Evolutionary conservation across 768 basidiomycete species (phyloP).

Genomic region (Termitomyces bulborhizus): DNA sequence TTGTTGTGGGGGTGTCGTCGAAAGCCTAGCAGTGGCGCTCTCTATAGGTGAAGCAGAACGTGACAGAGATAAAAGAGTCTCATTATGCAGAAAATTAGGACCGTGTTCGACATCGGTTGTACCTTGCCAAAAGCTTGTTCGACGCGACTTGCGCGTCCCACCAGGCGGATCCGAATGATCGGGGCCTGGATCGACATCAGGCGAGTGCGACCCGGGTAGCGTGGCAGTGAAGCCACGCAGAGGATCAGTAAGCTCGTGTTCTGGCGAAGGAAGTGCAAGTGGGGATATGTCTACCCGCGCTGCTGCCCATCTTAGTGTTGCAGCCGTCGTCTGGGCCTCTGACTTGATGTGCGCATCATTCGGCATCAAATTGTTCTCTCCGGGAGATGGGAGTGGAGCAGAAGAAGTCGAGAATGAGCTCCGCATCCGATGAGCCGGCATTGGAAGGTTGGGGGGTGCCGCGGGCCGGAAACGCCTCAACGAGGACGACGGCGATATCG

Average conservation of each 20-base stretch:
- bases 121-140: slow-evolving; percentile 74
- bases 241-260: slow-evolving; percentile 88
- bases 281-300: slow-evolving; percentile 80
- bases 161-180: slow-evolving; percentile 40
- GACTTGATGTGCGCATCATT: slow-evolving; percentile 26
- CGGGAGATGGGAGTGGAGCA: slow-evolving; percentile 12
- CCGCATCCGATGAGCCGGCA: slow-evolving; percentile 17
- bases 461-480: slow-evolving; percentile 10
- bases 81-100: background rate
- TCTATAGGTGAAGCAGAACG: background rate
- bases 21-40: background rate
- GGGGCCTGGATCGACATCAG: slow-evolving; percentile 11
- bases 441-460: slow-evolving; percentile 10
- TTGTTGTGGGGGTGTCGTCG: slow-evolving; percentile 1
- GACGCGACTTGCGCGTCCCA: slow-evolving; percentile 45
- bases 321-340: slow-evolving; percentile 63
- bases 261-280: slow-evolving; percentile 82
- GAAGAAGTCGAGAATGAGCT: slow-evolving; percentile 18
- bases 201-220: slow-evolving; percentile 56
- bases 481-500: slow-evolving; percentile 9
- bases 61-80: slow-evolving; percentile 8
- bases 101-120: slow-evolving; percentile 57
- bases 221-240: slow-evolving; percentile 69
- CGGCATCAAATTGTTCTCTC: slow-evolving; percentile 14
- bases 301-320: slow-evolving; percentile 83